These are phyloP conservation scores for Diaporthe vaccinii DNA, from an alignment of 2,329 filamentous ascomycete genomes.

Conservation along the genomic window DNA sequence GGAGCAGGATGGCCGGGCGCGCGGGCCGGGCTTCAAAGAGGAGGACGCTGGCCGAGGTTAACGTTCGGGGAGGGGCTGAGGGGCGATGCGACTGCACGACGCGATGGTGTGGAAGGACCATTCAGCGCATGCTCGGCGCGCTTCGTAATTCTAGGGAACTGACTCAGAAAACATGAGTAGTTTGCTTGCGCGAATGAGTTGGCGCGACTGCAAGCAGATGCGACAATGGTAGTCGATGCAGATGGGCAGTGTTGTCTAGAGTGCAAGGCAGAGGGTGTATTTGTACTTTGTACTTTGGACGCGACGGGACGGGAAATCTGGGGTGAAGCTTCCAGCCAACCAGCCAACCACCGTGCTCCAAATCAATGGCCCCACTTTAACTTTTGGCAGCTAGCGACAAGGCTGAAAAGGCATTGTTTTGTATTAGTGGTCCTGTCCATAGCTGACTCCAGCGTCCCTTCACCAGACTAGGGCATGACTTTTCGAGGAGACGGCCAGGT, in stretches of 20 bases:
- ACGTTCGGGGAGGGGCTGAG: background rate
- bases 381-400: background rate
- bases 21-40: background rate
- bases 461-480: background rate
- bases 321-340: slow-evolving; percentile 5
- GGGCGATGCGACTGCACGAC: slow-evolving; percentile 22
- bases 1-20: slow-evolving; percentile 34
- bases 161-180: background rate
- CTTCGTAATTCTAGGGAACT: background rate
- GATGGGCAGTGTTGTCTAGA: background rate
- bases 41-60: background rate
- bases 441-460: background rate
- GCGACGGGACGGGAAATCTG: slow-evolving; percentile 4
- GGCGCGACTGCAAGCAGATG: background rate
- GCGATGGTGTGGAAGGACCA: slow-evolving; percentile 10
- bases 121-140: slow-evolving; percentile 32
- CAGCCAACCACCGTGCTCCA: background rate
- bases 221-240: background rate
- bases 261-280: too few relatives aligned
- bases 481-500: background rate
- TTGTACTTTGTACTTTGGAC: background rate
- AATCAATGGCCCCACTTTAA: background rate
- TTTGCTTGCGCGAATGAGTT: background rate
- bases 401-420: slow-evolving; percentile 9
- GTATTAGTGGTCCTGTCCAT: background rate